phyloP scores from a whole-genome alignment of 768 basidiomycete species.

The Leccinum obscurum region DNA sequence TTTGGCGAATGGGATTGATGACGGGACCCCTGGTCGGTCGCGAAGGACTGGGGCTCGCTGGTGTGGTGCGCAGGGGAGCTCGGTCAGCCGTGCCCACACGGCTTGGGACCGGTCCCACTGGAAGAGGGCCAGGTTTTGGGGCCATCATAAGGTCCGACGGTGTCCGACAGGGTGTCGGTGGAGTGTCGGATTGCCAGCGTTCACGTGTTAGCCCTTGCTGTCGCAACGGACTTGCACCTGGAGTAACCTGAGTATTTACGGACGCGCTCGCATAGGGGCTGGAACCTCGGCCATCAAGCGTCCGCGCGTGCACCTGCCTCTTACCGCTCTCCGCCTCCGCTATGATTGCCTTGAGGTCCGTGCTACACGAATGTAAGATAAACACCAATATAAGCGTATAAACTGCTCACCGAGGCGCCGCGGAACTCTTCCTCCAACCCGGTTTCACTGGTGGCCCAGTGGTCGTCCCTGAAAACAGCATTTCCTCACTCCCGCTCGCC shows the following conservation, averaged over 20 bases:
- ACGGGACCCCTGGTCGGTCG: conserved; percentile 55
- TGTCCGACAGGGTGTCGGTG: conserved; percentile 11
- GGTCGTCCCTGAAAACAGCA: neutral
- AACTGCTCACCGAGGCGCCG: conserved; percentile 49
- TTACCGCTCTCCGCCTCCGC: conserved; percentile 61
- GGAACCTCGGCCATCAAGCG: conserved; percentile 5
- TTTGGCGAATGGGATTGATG: conserved; percentile 58
- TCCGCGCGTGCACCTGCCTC: conserved; percentile 7
- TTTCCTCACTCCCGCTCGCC: conserved; percentile 5
- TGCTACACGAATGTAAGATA: conserved; percentile 41
- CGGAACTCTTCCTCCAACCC: conserved; percentile 49
- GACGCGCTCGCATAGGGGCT: neutral
- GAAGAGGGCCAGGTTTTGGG: conserved; percentile 3
- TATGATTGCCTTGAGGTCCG: conserved; percentile 86
- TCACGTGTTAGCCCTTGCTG: conserved; percentile 4
- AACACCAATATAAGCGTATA: conserved; percentile 9
- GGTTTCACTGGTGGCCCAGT: conserved; percentile 20
- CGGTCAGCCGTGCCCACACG: conserved; percentile 10
- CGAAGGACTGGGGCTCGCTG: conserved; percentile 25
- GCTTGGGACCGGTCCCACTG: neutral
- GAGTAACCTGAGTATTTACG: neutral
- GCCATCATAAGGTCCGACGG: conserved; percentile 12
- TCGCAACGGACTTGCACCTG: neutral
- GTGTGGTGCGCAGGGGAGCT: conserved; percentile 23
- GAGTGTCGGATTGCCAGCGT: conserved; percentile 8